These are phyloP conservation scores for Dillenia suffruticosa DNA, from an alignment of 164 flowering plant species.

Conservation along the genomic window DNA sequence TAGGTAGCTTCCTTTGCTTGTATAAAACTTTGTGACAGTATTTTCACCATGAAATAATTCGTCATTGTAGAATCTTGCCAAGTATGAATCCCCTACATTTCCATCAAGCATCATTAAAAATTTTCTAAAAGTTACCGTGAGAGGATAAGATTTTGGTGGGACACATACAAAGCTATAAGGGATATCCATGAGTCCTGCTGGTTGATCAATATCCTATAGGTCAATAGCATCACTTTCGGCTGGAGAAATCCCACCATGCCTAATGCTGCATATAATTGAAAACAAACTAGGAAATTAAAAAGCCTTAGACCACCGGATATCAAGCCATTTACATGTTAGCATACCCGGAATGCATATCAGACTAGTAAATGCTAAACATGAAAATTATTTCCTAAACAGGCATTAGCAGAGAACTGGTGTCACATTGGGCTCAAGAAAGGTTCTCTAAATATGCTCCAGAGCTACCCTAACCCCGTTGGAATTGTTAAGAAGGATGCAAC, in stretches of 20 bases:
- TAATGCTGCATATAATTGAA: slow-evolving; percentile 5
- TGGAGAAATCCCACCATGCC: not conserved
- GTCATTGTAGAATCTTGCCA: slow-evolving; percentile 20
- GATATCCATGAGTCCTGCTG: slow-evolving; percentile 14
- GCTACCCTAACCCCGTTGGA: no score
- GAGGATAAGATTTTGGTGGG: slow-evolving; percentile 26
- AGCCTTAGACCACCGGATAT: no score
- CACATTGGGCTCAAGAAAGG: no score
- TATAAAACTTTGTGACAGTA: no score
- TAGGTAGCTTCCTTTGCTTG: no score
- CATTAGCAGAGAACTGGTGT: no score
- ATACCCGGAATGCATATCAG: no score
- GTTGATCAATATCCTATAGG: slow-evolving; percentile 6
- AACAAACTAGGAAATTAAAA: not conserved
- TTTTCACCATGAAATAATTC: slow-evolving; percentile 12
- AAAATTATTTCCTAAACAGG: no score
- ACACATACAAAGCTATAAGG: slow-evolving; percentile 30
- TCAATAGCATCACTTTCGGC: slow-evolving; percentile 3
- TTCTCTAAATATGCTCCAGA: no score
- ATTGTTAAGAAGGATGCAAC: no score
- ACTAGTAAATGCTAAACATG: no score
- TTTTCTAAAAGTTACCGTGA: slow-evolving; percentile 39
- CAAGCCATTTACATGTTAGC: no score
- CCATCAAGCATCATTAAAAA: slow-evolving; percentile 53
- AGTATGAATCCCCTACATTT: slow-evolving; percentile 33